Percentiles rank a stretch among this genome's conserved stretches.
Conservation (phyloP, 75 land plant genomes). For the Selaginella tamariscina region DNA sequence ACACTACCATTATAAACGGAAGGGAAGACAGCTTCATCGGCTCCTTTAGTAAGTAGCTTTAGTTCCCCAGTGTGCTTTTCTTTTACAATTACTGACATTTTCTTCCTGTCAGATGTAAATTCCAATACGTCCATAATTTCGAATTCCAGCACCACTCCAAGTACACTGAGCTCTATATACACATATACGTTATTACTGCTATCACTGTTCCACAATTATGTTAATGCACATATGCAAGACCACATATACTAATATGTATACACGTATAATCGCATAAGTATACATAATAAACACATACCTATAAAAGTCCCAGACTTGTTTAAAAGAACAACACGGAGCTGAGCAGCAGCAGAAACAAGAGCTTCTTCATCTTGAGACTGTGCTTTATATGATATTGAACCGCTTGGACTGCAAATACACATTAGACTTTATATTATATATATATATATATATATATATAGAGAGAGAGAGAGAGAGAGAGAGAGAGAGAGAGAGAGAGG, state of each 20-base stretch:
- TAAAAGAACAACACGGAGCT: slow-evolving; percentile 49
- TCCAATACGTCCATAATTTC: slow-evolving; percentile 79
- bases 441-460: too few species aligned
- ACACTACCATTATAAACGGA: slow-evolving; percentile 35
- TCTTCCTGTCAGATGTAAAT: slow-evolving; percentile 94
- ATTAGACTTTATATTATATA: not conserved
- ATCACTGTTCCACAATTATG: not conserved
- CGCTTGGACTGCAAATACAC: slow-evolving; percentile 39
- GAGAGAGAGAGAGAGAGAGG: too few species aligned
- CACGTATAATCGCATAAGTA: too few species aligned
- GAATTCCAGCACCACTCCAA: slow-evolving; percentile 46
- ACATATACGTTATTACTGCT: not conserved
- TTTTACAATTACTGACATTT: slow-evolving; percentile 89
- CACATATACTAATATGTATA: too few species aligned
- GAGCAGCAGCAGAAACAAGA: slow-evolving; percentile 86
- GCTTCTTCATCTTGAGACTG: slow-evolving; percentile 99
- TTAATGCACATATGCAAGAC: not conserved
- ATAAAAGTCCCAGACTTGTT: slow-evolving; percentile 46
- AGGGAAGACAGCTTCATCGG: slow-evolving; percentile 88
- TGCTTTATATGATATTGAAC: slow-evolving; percentile 60
- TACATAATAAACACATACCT: slow-evolving; percentile 31
- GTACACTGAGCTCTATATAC: slow-evolving; percentile 49
- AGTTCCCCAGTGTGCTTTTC: slow-evolving; percentile 54
- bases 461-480: too few species aligned
- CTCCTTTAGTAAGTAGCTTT: slow-evolving; percentile 78